A percentile compares a stretch with the other conserved stretches of the same genome.
Conservation (phyloP, 192 early-diverging fungal species). For the Mortierella antarctica region DNA sequence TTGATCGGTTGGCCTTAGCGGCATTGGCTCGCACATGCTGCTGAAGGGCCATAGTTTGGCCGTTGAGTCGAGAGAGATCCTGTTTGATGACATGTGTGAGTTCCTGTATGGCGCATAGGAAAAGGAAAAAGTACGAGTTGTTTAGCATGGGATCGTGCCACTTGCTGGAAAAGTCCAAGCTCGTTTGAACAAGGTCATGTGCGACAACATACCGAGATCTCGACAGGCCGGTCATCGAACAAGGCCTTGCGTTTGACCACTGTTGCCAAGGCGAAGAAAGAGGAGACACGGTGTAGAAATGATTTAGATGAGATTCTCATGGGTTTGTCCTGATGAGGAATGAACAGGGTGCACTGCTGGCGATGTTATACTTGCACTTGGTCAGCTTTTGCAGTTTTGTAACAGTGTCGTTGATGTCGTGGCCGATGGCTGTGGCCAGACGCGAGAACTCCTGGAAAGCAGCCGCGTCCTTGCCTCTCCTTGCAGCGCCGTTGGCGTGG, state of each 20-base stretch:
- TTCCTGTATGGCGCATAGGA: constrained; percentile 63
- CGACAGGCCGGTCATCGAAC: constrained; percentile 96
- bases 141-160: neutral
- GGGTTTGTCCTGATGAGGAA: neutral
- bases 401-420: constrained; percentile 87
- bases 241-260: constrained; percentile 94
- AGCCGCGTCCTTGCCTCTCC: constrained; percentile 30
- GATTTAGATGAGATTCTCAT: too few relatives aligned
- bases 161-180: neutral
- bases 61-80: constrained; percentile 93
- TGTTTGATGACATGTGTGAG: constrained; percentile 94
- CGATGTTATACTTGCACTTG: constrained; percentile 59
- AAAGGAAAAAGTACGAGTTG: constrained; percentile 1
- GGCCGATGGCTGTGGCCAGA: constrained; percentile 84
- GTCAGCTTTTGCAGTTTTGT: constrained; percentile 88
- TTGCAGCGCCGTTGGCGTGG: constrained; percentile 14
- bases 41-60: constrained; percentile 90
- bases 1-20: constrained; percentile 69
- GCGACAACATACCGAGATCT: constrained; percentile 79
- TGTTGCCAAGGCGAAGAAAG: neutral
- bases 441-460: constrained; percentile 85
- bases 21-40: constrained; percentile 71
- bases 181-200: neutral
- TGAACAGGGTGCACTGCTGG: neutral
- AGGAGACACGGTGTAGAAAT: neutral